Evolutionary conservation across 306 rosid genomes (phyloP), one percentile per base, ranked within the genome.

Genomic region (Fragaria vesca): DNA sequence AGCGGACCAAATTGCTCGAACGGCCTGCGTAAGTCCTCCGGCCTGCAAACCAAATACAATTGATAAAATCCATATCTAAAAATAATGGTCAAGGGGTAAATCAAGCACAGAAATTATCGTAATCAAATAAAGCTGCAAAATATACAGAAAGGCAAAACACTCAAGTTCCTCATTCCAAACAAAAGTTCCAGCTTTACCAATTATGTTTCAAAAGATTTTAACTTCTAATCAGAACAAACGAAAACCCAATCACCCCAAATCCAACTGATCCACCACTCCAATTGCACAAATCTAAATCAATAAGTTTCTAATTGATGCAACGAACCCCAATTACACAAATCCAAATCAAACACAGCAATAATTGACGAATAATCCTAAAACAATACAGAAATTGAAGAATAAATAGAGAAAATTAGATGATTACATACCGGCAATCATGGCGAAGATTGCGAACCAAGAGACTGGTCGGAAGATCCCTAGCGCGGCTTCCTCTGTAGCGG

Each of bases 361-460:
- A 15, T 30, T 63, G 3, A 21, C 1, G 17, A 12, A 60, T 4
- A 21, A 65, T 26, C 5, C 26, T 15, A 26, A 24, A 61, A 36
- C 2, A 54, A 54, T 1, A 24, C 34, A 61, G 38, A 74, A 20
- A 87, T n/a, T 1, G 3, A 26, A 45, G 1, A 10, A 61, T 2
- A 58, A 10, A 71, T 7, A 8, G 21, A 4, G 4, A 26, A 9
- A 13, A 62, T 30, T 12, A 13, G 6, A 1, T 28, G 9, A 62
- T 62, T 15, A 30, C 38, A 34, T 43, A 81, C 98, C 96, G 89
- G 90, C 91, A 90, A 74, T 94, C 93, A 80, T 63, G 88, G 72
- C 84, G 87, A 10, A 93, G 91, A 78, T 93, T 93, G 67, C 98
- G 89, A 66, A 93, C 98, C 61, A 93, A 84, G 48, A 91, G 98